Percentiles rank a stretch among this genome's conserved stretches.
Evolutionary conservation across 2,329 filamentous ascomycete species (phyloP).

Genomic region (Saccharata proteae): DNA sequence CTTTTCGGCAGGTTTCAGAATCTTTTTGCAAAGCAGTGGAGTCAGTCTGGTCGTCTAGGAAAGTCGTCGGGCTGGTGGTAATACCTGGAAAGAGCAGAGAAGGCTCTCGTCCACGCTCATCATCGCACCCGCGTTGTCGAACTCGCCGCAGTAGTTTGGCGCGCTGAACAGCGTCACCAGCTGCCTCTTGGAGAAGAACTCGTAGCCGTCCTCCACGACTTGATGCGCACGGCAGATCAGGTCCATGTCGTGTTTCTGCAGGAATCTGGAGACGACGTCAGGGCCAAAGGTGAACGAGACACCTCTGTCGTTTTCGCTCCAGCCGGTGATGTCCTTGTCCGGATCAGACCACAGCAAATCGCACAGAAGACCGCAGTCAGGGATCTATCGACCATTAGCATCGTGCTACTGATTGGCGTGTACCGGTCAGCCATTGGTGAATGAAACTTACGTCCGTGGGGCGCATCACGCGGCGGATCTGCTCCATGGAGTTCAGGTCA

Average conservation of each 20-base stretch:
- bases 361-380: conserved; percentile 92
- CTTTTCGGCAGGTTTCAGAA: conserved; percentile 99
- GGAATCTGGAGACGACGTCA: conserved; percentile 90
- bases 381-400: too few relatives aligned
- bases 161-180: conserved; percentile 95
- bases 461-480: conserved; percentile 97
- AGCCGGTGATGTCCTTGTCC: conserved; percentile 97
- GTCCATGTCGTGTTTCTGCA: conserved; percentile 99
- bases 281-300: conserved; percentile 98
- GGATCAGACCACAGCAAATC: conserved; percentile 98
- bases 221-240: conserved; percentile 97
- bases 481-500: conserved; percentile 98
- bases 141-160: conserved; percentile 98
- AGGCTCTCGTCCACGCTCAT: conserved; percentile 99
- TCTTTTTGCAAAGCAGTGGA: conserved; percentile 40
- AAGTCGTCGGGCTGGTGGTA: conserved; percentile 11
- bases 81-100: conserved; percentile 97
- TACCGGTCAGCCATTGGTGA: background rate
- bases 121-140: conserved; percentile 98
- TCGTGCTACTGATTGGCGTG: too few relatives aligned
- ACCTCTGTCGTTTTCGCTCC: conserved; percentile 97
- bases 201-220: conserved; percentile 97
- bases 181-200: conserved; percentile 98
- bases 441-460: conserved; percentile 78
- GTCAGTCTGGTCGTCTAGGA: conserved; percentile 12